These are phyloP conservation scores for Lactifluus hygrophoroides DNA, from an alignment of 768 basidiomycete genomes.

Conservation along the genomic window DNA sequence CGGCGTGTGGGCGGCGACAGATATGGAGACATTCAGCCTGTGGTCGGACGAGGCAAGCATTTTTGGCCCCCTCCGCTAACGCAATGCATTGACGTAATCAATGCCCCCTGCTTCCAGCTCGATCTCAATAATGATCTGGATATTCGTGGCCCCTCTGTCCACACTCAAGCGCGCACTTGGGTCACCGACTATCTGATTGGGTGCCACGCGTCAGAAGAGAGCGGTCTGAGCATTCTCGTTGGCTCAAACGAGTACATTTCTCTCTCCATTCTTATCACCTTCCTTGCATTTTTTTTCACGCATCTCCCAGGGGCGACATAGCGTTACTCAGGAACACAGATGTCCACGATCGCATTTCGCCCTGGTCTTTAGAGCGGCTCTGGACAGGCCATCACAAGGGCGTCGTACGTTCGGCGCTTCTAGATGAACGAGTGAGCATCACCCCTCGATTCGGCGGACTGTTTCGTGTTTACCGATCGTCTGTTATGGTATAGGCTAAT, in stretches of 20 bases:
- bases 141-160: slow-evolving; percentile 57
- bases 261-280: not conserved
- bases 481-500: slow-evolving; percentile 22
- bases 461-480: not conserved
- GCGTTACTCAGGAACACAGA: slow-evolving; percentile 25
- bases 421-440: slow-evolving; percentile 27
- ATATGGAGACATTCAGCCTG: slow-evolving; percentile 89
- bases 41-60: slow-evolving; percentile 67
- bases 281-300: not conserved
- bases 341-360: slow-evolving; percentile 20
- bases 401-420: slow-evolving; percentile 27
- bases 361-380: slow-evolving; percentile 26
- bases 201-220: slow-evolving; percentile 32
- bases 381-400: slow-evolving; percentile 27
- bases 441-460: not conserved
- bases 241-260: slow-evolving; percentile 64
- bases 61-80: too few species aligned
- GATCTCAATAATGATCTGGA: slow-evolving; percentile 50
- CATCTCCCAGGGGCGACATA: slow-evolving; percentile 26
- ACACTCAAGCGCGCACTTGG: slow-evolving; percentile 51
- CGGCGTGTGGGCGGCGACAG: slow-evolving; percentile 74
- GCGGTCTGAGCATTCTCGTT: slow-evolving; percentile 47
- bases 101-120: slow-evolving; percentile 39
- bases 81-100: too few species aligned
- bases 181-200: slow-evolving; percentile 71